Base-by-base conservation (phyloP, 2,329 filamentous ascomycete genomes). In the Trichoderma oligosporum region DNA sequence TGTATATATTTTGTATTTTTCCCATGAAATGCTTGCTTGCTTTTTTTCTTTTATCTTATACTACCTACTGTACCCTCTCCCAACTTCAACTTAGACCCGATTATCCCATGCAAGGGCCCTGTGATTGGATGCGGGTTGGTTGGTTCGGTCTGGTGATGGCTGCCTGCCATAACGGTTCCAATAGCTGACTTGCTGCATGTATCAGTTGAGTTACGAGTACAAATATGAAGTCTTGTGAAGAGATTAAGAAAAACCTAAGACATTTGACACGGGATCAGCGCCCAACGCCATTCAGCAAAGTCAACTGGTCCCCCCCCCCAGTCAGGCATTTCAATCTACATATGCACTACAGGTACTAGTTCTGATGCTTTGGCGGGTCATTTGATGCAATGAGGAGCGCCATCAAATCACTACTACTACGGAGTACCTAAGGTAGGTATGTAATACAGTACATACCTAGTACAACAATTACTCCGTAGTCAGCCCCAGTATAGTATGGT, bases 311-410 rank as follows among this genome's bases (percentile, higher is more conserved):
- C 51, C 51, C 51, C 22, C 41, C 22, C 51, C 51, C 51, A 24
- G 49, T 36, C 49, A 45, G 49, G 49, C 49, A 35, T 44, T n/a
- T 27, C 31, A 25, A 45, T 54, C 51, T 45, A n/a, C n/a, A n/a
- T n/a, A 54, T 45, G 51, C 52, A 45, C 52, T 55, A 55, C 52
- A 55, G 52, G 22, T 41, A 38, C 52, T 55, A 55, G 52, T 41
- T 45, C 41, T 55, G 52, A 38, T 55, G 16, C 52, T 55, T 25
- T n/a, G 31, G 52, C 41, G 52, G 52, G 52, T 55, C 52, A 55
- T 25, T 55, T 55, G 52, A 55, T 46, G 41, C 52, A 55, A 25
- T 18, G 27, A 29, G 44, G 22, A 46, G 41, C 52, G 52, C 52
- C 48, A 52, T 52, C 35, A 52, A 52, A 31, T 22, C 35, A 52